Evolutionary conservation across 352 stramenopile genomes (phyloP).

Genomic region (Pythium sp.): DNA sequence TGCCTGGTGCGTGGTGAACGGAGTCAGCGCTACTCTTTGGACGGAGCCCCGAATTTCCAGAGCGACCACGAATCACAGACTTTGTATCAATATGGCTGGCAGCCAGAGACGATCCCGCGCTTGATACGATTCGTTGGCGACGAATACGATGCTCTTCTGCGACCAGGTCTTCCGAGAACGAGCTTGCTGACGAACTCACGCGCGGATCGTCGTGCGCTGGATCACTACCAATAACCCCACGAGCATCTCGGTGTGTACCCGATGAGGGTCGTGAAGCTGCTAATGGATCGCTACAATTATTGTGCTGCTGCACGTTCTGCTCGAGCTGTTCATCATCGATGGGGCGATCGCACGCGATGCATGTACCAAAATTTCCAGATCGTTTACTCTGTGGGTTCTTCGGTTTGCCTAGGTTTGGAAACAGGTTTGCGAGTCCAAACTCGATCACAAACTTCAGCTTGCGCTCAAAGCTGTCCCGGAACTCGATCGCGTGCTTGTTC

Average conservation of each 20-base stretch:
- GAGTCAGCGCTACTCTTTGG: slow-evolving; percentile 30
- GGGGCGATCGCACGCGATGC: slow-evolving; percentile 61
- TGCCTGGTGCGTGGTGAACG: slow-evolving; percentile 41
- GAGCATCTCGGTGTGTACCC: not conserved
- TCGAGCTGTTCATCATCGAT: slow-evolving; percentile 33
- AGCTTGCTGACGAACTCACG: not conserved
- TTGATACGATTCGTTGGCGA: slow-evolving; percentile 23
- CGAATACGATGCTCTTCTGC: slow-evolving; percentile 35
- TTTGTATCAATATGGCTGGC: slow-evolving; percentile 51
- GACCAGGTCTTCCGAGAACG: slow-evolving; percentile 19
- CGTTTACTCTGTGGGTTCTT: slow-evolving; percentile 29
- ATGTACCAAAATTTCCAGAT: slow-evolving; percentile 38
- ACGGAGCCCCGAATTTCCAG: slow-evolving; percentile 26
- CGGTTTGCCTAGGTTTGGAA: slow-evolving; percentile 42
- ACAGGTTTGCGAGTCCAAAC: slow-evolving; percentile 63
- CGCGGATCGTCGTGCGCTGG: slow-evolving; percentile 4
- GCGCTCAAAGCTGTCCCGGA: slow-evolving; percentile 44
- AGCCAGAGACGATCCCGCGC: slow-evolving; percentile 6
- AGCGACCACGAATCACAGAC: slow-evolving; percentile 40
- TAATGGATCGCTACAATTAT: not conserved
- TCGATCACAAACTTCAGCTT: slow-evolving; percentile 48
- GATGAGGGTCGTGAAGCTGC: not conserved
- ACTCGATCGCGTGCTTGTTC: slow-evolving; percentile 38
- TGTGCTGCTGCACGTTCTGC: not conserved
- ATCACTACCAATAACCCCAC: not conserved